A percentile compares a stretch with the other conserved stretches of the same genome.
Conservation (phyloP, 768 basidiomycete species). For the Trametes sanguinea region DNA sequence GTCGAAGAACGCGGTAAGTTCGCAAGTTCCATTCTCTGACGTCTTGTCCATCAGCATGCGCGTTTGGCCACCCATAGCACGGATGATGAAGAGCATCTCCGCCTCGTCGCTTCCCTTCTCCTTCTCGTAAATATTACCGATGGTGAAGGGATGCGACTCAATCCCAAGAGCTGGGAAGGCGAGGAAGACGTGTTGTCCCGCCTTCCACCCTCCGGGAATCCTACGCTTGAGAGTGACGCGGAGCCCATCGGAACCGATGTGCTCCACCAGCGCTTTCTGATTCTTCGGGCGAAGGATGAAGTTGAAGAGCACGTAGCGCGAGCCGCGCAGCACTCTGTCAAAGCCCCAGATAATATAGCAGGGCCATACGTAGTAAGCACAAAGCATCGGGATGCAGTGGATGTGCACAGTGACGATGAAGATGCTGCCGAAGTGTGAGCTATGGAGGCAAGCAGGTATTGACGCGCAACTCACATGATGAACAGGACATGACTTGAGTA, state of each 20-base stretch:
- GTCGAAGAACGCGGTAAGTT: slow-evolving; percentile 38
- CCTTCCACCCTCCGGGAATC: slow-evolving; percentile 45
- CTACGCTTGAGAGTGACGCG: slow-evolving; percentile 43
- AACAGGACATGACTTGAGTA: slow-evolving; percentile 29
- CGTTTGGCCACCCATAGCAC: slow-evolving; percentile 54
- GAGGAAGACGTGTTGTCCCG: slow-evolving; percentile 54
- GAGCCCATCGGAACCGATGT: slow-evolving; percentile 46
- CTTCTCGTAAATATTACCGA: slow-evolving; percentile 43
- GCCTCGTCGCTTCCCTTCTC: slow-evolving; percentile 28
- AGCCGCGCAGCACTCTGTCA: slow-evolving; percentile 44
- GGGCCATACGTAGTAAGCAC: slow-evolving; percentile 47
- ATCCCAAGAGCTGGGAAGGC: slow-evolving; percentile 47
- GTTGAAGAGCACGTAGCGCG: slow-evolving; percentile 45
- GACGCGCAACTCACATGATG: slow-evolving; percentile 27
- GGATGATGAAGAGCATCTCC: slow-evolving; percentile 53
- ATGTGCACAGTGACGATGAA: slow-evolving; percentile 44
- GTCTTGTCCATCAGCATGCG: slow-evolving; percentile 28
- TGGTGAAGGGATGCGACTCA: slow-evolving; percentile 54
- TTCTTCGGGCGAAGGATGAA: slow-evolving; percentile 34
- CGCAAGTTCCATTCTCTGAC: slow-evolving; percentile 22
- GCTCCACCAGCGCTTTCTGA: slow-evolving; percentile 39
- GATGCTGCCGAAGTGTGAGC: slow-evolving; percentile 29
- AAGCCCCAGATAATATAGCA: slow-evolving; percentile 48
- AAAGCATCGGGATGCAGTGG: slow-evolving; percentile 32
- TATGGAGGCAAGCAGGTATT: background rate